Percentiles rank a stretch among this genome's conserved stretches.
phyloP scores from a whole-genome alignment of 306 rosid genomes.

The Casuarina cunninghamiana region DNA sequence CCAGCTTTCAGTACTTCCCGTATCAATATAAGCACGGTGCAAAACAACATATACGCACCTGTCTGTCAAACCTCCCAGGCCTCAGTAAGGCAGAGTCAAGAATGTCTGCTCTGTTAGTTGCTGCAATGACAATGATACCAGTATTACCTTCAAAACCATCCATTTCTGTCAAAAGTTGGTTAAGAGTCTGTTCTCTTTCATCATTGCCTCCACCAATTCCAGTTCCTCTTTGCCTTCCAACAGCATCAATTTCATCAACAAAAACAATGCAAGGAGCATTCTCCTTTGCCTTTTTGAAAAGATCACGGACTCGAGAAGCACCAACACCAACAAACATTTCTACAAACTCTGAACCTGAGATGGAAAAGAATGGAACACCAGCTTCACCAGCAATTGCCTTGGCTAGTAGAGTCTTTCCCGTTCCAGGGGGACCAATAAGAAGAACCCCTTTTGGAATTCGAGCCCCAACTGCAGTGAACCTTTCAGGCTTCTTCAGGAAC shows the following conservation, averaged over 20 bases:
- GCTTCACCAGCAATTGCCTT: conserved; percentile 99
- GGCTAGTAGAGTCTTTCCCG: conserved; percentile 93
- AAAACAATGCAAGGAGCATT: conserved; percentile 99
- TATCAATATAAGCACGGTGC: conserved; percentile 6
- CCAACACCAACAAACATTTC: conserved; percentile 99
- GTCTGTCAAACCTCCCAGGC: conserved; percentile 96
- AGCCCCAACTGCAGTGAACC: conserved; percentile 98
- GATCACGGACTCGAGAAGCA: conserved; percentile 97
- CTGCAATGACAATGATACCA: conserved; percentile 94
- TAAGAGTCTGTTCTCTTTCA: conserved; percentile 97
- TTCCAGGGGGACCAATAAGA: conserved; percentile 98
- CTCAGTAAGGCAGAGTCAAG: conserved; percentile 93
- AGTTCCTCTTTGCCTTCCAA: conserved; percentile 94
- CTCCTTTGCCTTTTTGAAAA: conserved; percentile 98
- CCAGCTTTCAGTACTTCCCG: conserved; percentile 12
- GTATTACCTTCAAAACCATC: conserved; percentile 98
- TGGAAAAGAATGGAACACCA: conserved; percentile 96
- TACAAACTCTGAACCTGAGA: conserved; percentile 97
- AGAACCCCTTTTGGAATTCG: conserved; percentile 99
- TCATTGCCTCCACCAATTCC: conserved; percentile 99
- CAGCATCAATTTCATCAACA: conserved; percentile 99
- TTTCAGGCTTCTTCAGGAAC: conserved; percentile 93
- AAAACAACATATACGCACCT: conserved; percentile 40
- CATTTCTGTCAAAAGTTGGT: conserved; percentile 99
- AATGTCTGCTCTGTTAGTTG: conserved; percentile 98